Base-by-base conservation (phyloP, 1,284 basidiomycete genomes). In the Stereum hirsutum region DNA sequence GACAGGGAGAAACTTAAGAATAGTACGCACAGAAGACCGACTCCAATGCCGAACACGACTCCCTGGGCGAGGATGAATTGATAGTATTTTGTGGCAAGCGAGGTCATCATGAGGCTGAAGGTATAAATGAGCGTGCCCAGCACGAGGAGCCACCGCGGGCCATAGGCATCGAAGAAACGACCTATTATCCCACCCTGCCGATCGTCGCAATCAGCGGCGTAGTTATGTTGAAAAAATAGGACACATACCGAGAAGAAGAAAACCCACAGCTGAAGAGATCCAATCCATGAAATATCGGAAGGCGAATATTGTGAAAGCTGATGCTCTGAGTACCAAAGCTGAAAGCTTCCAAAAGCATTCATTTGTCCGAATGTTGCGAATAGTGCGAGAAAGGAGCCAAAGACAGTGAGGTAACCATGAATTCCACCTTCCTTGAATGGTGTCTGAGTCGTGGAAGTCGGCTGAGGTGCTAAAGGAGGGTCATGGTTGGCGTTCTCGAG, bases 251-350 rank as follows among this genome's bases (percentile, higher is more conserved):
- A 39, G 12, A 39, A 39, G 47, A 62, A 61, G 55, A 65, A 72
- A 2, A 39, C 38, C 38, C 38, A 39, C 2, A 73, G 49, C 47
- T 72, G 70, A 28, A 72, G 43, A 8, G 70, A 65, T 6, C 70
- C 70, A 46, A 73, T 72, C 63, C 69, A 69, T 4, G 70, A 63
- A 48, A 72, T 72, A 12, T 53, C 61, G 12, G 67, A 71, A 2
- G 38, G 26, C 24, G 23, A 56, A 17, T 40, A 57, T 53, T 43
- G 49, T 39, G 39, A 51, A 14, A 71, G 58, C 42, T 70, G 62
- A 44, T 68, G 60, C 15, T 54, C 55, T 17, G 60, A 60, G 46
- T 71, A 72, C 61, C 65, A 71, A 24, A 61, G 51, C 49, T 72
- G 69, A 45, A 66, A 71, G 12, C 62, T 59, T 27, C 62, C 63